Evolutionary conservation across 176 grass and related monocot species (phyloP), one percentile per base, ranked within the genome.

Genomic region (Eremochloa ophiuroides): DNA sequence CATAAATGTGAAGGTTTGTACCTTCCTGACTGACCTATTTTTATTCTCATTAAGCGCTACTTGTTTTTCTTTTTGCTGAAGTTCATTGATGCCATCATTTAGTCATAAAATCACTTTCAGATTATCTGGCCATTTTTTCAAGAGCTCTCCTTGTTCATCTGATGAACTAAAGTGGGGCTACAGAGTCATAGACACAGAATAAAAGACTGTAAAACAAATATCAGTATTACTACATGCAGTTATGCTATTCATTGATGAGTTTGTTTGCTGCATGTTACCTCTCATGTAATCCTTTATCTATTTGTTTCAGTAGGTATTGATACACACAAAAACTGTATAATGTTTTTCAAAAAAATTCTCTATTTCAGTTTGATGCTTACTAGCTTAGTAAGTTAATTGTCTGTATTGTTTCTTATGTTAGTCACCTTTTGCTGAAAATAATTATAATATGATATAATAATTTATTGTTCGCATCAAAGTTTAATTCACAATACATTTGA

Each of bases 1-100:
- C 38, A n/a, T 74, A 46, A 78, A 93, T 34, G 79, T 48, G 17
- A 86, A 91, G 95, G 95, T 98, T 73, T 84, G 84, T 61, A 17
- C 18, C 70, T 77, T 79, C 33, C 73, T 64, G 25, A 62, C 69
- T 67, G 22, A 71, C 43, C 35, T 70, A 83, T 11, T 70, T 78
- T 84, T 7, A 80, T 71, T 25, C 64, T 64, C 17, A 72, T 64
- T 34, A 63, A 80, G 69, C 38, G 76, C 15, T 66, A 34, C 40
- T 46, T 69, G 65, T 80, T 71, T 10, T 56, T 77, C 41, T 81
- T 11, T 66, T 8, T 66, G 16, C 30, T 17, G 41, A 78, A 85
- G 7, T 37, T 25, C 15, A 66, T 66, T 26, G 3, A 50, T 40
- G 18, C 33, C 56, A 64, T 65, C 40, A n/a, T 71, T 71, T 50